Evolutionary conservation across 1,139 yeast species (phyloP), one percentile per base, ranked within the genome.

Genomic region (Protomyces pachydermus): DNA sequence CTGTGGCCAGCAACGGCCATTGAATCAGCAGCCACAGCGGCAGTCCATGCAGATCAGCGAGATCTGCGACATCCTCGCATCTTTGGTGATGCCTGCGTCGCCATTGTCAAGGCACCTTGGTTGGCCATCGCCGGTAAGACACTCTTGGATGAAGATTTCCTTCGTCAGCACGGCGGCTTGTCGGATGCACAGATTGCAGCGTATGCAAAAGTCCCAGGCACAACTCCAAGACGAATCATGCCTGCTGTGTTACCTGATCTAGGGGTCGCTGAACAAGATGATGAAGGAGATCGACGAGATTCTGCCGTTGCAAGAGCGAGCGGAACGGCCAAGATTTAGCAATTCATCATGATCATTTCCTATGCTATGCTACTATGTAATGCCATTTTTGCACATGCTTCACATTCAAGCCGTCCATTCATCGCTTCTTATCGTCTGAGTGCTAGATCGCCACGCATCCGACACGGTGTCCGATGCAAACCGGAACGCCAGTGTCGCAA

Each of bases 191-290:
- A 23, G 14, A 50, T 57, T 16, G 61, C 37, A 18, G 52, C 52
- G 16, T 57, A 57, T 38, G 55, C 61, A 4, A 42, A 48, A 16
- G 38, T 57, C 3, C 55, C 61, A 14, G 61, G 55, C 6, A 57
- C 55, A 10, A 14, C 37, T 25, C 61, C 61, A 16, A 20, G 61
- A 38, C 54, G 61, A 2, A 57, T 57, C 48, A 57, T 57, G 61
- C 61, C 61, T 10, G 38, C 37, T 4, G n/a, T 20, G 16, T 34
- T 57, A 32, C 55, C 61, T 3, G 25, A 48, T 16, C n/a, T 57
- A 48, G 10, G 34, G 3, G 61, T 57, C 14, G 55, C 55, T 16
- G 55, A 57, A 38, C 61, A 57, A 8, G 61, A 57, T 18, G 61
- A 57, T 20, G 61, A 57, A 20, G 61, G 61, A 10, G 48, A 48